These are phyloP conservation scores for Lachancea dasiensis DNA, from an alignment of 805 yeast genomes.

Conservation along the genomic window DNA sequence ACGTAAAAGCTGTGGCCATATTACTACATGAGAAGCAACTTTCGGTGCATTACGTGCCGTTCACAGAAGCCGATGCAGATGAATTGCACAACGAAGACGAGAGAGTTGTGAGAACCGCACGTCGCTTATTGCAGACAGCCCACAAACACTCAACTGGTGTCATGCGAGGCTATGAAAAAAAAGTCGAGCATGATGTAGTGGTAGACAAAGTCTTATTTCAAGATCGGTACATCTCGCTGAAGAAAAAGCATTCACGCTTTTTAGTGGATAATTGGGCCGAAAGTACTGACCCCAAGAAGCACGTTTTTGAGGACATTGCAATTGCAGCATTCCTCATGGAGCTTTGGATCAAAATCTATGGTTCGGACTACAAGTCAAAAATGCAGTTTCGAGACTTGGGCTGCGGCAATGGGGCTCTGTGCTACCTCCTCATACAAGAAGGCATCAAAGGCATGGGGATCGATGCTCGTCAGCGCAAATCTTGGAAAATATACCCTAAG, in stretches of 20 bases:
- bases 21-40: conserved; percentile 42
- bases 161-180: conserved; percentile 75
- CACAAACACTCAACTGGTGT: conserved; percentile 79
- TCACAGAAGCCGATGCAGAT: conserved; percentile 33
- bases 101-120: conserved; percentile 76
- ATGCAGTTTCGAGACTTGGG: conserved; percentile 81
- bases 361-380: conserved; percentile 29
- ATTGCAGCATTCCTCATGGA: conserved; percentile 92
- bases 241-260: conserved; percentile 70
- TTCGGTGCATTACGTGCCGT: conserved; percentile 75
- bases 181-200: conserved; percentile 83
- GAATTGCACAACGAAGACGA: conserved; percentile 37
- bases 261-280: conserved; percentile 87
- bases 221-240: conserved; percentile 69
- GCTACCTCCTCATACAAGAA: conserved; percentile 66
- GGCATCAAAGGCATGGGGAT: conserved; percentile 81
- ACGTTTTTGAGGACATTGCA: conserved; percentile 93
- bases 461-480: conserved; percentile 83
- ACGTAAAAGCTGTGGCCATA: conserved; percentile 72
- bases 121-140: conserved; percentile 71
- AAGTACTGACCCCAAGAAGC: conserved; percentile 89
- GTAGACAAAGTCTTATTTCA: conserved; percentile 81
- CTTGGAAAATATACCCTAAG: conserved; percentile 77
- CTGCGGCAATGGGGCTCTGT: conserved; percentile 89
- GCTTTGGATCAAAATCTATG: conserved; percentile 60